Evolutionary conservation across 2,329 filamentous ascomycete species (phyloP).

Genomic region (Tolypocladium guangdongense): DNA sequence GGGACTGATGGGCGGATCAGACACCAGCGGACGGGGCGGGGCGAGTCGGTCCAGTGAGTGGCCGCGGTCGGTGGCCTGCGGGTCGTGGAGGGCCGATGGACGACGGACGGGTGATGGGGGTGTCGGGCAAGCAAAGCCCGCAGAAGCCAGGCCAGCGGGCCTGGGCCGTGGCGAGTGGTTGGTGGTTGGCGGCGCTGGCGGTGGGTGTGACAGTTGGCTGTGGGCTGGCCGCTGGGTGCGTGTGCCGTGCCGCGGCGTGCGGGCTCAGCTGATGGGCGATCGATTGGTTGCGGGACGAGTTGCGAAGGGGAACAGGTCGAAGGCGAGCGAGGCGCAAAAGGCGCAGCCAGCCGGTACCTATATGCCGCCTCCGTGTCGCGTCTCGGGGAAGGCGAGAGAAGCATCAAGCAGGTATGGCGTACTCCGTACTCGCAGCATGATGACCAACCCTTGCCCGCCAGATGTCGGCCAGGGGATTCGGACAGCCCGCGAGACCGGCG

Average conservation of each 20-base stretch:
- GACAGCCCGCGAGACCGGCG: background rate
- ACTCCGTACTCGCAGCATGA: too few relatives aligned
- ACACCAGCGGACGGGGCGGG: conserved; percentile 3
- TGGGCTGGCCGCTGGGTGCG: background rate
- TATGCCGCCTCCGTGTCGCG: conserved; percentile 1
- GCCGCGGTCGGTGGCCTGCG: background rate
- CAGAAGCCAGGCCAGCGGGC: background rate
- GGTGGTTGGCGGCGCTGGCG: background rate
- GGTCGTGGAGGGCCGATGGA: background rate
- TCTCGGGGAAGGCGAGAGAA: conserved; percentile 11
- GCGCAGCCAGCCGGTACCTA: too few relatives aligned
- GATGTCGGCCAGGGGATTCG: background rate
- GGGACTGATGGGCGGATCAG: conserved; percentile 3
- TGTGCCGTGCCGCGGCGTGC: background rate
- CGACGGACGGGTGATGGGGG: background rate
- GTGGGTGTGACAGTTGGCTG: conserved; percentile 1
- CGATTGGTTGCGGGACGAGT: background rate
- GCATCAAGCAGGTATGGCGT: too few relatives aligned
- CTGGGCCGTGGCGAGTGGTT: background rate
- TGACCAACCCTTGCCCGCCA: background rate
- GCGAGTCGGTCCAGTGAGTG: conserved; percentile 3
- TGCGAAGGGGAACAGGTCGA: background rate
- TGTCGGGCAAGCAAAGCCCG: background rate
- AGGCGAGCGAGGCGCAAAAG: background rate
- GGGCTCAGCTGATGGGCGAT: conserved; percentile 1